Base-by-base conservation (phyloP, 371 early-diverging fungal genomes). In the Syncephalastrum monosporum region DNA sequence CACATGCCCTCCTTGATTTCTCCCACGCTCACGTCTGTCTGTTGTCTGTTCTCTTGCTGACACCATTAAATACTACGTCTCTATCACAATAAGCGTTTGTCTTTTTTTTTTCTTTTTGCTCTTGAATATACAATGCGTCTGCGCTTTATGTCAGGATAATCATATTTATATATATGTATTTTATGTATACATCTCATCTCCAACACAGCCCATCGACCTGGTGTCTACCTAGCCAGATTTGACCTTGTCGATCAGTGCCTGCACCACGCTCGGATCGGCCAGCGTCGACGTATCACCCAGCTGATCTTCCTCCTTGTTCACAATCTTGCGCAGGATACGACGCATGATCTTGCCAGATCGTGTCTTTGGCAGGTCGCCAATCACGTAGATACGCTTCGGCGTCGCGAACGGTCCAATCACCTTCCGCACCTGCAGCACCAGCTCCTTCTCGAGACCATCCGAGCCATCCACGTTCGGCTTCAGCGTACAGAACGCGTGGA, bases 331-430 rank as follows among this genome's bases (percentile, higher is more conserved):
- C 72, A 99, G 75, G 55, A 98, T 89, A 59, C 99, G 86, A 42
- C 95, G 84, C 87, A 96, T 93, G 65, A 99, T 93, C 75, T 99
- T 99, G 45, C 99, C 99, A n/a, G 91, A 91, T 12, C 98, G 86
- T 8, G 99, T 99, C 80, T 99, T 98, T 60, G 99, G 99, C 55
- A 99, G 75, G 61, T 95, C 97, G 15, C 79, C 79, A 10, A 90
- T 87, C 50, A 97, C 63, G 55, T 94, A 79, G 48, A 99, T 83
- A 42, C 81, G 74, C 67, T 94, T 94, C 16, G 98, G 96, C 4
- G 91, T 83, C 16, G 97, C 96, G 67, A 99, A 93, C n/a, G 96
- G 93, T 2, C 97, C 96, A 70, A 99, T 97, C 55, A 85, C 87
- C 48, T 84, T 84, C 50, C 97, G 86, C 7, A 99, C 89, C 47